Evolutionary conservation across 306 rosid species (phyloP), one percentile per base, ranked within the genome.

Genomic region (Citrullus colocynthis): DNA sequence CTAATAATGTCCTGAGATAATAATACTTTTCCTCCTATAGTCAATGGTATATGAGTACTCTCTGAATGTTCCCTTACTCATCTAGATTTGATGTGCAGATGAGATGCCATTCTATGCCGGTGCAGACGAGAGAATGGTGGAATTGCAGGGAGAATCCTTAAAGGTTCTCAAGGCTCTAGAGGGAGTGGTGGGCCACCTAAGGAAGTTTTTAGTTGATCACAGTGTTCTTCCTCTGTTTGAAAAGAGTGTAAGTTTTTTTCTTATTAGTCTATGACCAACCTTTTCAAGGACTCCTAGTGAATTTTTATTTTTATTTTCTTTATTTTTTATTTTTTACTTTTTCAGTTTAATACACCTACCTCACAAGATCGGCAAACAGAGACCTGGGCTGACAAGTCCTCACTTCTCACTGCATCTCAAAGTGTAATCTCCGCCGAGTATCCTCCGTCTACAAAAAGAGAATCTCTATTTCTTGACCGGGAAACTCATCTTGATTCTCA

Each of bases 151-250:
- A 75, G 99, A 96, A 86, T 84, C 89, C 74, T 80, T 84, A 20
- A 96, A 91, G 87, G 99, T 96, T 82, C 93, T 89, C 65, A 91
- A 81, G 83, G 99, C 89, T 80, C 77, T 96, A 24, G 99, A 91
- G 88, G 93, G 96, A 39, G 98, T 96, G 39, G 87, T 93, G 44
- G 89, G 89, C 76, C 99, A 96, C 83, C 84, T 96, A 78, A 85
- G 99, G 85, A 96, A 93, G 87, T 96, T 96, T 87, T 82, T 96
- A 87, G 98, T 96, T 44, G 99, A 96, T 86, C 96, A 81, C n/a
- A 88, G 90, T 65, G 98, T 96, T 89, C 85, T 93, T 88, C 99
- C 99, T 64, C 91, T 96, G 36, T 96, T 92, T 88, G 99, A 93
- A 88, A 96, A 93, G 85, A 80, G 76, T 81, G 98, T 96, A 88